Base-by-base conservation (phyloP, 768 basidiomycete genomes). In the Sporobolomyces roseus region DNA sequence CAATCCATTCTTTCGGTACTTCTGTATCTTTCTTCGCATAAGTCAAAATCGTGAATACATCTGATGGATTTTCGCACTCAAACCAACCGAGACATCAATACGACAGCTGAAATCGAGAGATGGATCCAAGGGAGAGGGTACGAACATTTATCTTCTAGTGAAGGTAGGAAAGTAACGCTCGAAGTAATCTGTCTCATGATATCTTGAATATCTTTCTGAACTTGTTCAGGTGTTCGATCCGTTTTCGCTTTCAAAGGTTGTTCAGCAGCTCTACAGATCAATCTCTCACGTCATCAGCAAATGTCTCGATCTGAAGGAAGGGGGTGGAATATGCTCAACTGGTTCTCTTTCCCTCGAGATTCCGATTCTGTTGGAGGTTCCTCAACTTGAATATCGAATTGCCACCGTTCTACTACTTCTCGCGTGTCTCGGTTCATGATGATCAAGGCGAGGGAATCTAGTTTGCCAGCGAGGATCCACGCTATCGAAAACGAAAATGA, bases 151-250 rank as follows among this genome's bases (percentile, higher is more conserved):
- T 97, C 92, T 73, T 94, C 88, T 61, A 99, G 88, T 71, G 93
- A 89, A 0, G 96, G 96, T 66, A 99, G 82, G 80, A 96, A 98
- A 14, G 96, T 96, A 68, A 94, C 92, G 78, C 90, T 92, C 48
- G 90, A 90, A 46, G 96, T 92, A 76, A 99, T 98, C 78, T 99
- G 96, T 80, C 97, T 96, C 77, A 99, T 85, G 75, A 98, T 97
- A 55, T 91, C 91, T 25, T 96, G 86, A 70, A 99, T 98, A 83
- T 99, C 94, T 36, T 89, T 90, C 79, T 96, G 92, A 53, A 98
- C 94, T 76, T 97, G 91, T 71, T 80, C 80, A 62, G 80, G 80
- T 45, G 80, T 81, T 76, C 80, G 80, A 48, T 78, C 79, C 66
- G 78, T 78, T 64, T 77, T 77, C 61, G 74, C 70, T 38, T 68